Evolutionary conservation across 148 eudicot species (phyloP).

Genomic region (Silene latifolia): DNA sequence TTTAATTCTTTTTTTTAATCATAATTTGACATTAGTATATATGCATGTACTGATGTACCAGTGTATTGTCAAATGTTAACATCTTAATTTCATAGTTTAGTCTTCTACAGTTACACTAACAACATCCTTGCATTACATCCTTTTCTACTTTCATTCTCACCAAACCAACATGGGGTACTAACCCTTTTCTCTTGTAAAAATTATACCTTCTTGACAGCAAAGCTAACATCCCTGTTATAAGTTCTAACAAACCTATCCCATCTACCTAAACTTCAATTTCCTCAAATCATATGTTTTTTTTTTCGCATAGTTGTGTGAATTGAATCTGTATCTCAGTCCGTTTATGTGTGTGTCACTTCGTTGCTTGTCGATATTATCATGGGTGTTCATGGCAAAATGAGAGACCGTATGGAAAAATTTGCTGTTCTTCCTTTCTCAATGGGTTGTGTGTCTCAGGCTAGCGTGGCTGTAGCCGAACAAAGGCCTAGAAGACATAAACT

Average conservation of each 20-base stretch:
- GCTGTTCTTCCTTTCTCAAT: conserved; percentile 57
- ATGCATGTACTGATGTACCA: conserved; percentile 18
- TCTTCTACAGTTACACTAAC: conserved; percentile 13
- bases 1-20: conserved; percentile 3
- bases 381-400: conserved; percentile 31
- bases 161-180: conserved; percentile 42
- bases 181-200: conserved; percentile 36
- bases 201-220: conserved; percentile 49
- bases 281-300: conserved; percentile 1
- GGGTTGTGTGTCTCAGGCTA: conserved; percentile 66
- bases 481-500: conserved; percentile 38
- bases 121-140: conserved; percentile 15
- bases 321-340: neutral
- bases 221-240: conserved; percentile 45
- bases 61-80: conserved; percentile 20
- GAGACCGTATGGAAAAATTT: conserved; percentile 58
- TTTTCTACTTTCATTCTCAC: conserved; percentile 35
- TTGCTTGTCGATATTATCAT: conserved; percentile 14
- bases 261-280: conserved; percentile 15
- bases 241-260: conserved; percentile 36
- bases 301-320: neutral
- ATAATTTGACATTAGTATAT: conserved; percentile 24
- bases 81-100: conserved; percentile 21
- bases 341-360: neutral
- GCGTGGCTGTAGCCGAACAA: conserved; percentile 48